Evolutionary conservation across 139 green algal species (phyloP).

Genomic region (Pleodorina starrii): DNA sequence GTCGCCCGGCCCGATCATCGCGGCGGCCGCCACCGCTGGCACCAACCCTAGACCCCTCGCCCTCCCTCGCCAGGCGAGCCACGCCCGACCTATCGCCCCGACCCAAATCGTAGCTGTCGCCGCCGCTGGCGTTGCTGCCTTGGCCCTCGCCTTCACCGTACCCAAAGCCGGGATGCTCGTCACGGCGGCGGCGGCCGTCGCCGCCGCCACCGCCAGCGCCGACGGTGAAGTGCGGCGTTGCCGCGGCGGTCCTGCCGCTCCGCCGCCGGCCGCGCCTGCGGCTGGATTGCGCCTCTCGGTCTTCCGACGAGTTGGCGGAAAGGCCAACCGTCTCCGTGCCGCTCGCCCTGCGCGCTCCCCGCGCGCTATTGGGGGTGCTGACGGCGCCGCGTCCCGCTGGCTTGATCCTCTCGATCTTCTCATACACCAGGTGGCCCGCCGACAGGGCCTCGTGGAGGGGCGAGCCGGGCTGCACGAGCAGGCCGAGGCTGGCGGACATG

Average conservation of each 20-base stretch:
- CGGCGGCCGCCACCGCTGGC: background rate
- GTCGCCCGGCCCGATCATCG: background rate
- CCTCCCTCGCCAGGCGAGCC: background rate
- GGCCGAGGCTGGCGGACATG: background rate
- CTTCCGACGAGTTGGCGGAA: background rate
- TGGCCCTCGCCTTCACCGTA: background rate
- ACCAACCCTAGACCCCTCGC: background rate
- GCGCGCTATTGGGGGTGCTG: too few relatives aligned
- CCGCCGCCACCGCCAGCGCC: background rate
- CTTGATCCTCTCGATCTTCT: conserved; percentile 42
- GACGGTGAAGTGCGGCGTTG: background rate
- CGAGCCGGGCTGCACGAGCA: background rate
- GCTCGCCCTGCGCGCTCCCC: too few relatives aligned
- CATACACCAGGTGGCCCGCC: conserved; percentile 23
- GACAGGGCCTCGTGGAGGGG: conserved; percentile 41
- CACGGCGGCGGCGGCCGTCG: background rate
- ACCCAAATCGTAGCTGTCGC: background rate
- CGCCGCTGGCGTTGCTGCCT: background rate
- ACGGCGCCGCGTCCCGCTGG: conserved; percentile 3
- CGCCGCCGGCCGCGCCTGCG: background rate
- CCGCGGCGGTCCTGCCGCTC: background rate
- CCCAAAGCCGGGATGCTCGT: conserved; percentile 25
- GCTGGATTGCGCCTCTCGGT: background rate
- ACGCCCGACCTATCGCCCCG: background rate
- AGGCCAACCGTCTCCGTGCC: background rate